These are phyloP conservation scores for Salisapilia sapeloensis DNA, from an alignment of 352 stramenopile genomes.

Conservation along the genomic window DNA sequence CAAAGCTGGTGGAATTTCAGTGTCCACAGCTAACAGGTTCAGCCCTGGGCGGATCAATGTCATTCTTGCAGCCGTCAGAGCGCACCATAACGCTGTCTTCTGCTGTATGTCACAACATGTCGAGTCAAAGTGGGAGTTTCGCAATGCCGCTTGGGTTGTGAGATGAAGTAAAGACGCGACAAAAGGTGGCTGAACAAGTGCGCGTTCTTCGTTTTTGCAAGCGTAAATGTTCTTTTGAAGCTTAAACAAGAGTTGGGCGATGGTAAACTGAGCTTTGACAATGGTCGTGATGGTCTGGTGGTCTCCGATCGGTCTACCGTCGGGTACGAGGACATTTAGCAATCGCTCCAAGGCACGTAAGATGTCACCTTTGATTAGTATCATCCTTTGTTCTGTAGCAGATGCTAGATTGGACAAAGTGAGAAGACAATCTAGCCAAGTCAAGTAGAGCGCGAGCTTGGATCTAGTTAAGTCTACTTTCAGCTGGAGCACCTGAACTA, in stretches of 20 bases:
- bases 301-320: constrained; percentile 19
- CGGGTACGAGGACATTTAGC: constrained; percentile 16
- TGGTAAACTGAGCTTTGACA: constrained; percentile 31
- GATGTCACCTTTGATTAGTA: constrained; percentile 37
- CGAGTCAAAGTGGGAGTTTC: constrained; percentile 34
- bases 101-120: constrained; percentile 22
- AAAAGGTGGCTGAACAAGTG: constrained; percentile 15
- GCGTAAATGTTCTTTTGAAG: constrained; percentile 32
- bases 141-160: constrained; percentile 27
- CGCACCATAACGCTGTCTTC: constrained; percentile 33
- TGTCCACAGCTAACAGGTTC: constrained; percentile 19
- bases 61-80: constrained; percentile 42
- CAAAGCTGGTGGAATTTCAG: constrained; percentile 39
- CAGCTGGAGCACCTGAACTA: constrained; percentile 23
- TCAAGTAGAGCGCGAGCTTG: constrained; percentile 21
- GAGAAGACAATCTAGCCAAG: constrained; percentile 31
- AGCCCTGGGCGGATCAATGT: constrained; percentile 25
- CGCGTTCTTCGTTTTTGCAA: constrained; percentile 11
- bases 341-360: constrained; percentile 49
- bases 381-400: constrained; percentile 12
- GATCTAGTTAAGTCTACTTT: constrained; percentile 15
- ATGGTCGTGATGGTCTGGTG: constrained; percentile 17
- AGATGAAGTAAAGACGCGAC: constrained; percentile 40
- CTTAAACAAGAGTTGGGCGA: constrained; percentile 36
- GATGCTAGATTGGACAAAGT: constrained; percentile 43